Base-by-base conservation (phyloP, 140 eudicot species). In the Stevia rebaudiana region DNA sequence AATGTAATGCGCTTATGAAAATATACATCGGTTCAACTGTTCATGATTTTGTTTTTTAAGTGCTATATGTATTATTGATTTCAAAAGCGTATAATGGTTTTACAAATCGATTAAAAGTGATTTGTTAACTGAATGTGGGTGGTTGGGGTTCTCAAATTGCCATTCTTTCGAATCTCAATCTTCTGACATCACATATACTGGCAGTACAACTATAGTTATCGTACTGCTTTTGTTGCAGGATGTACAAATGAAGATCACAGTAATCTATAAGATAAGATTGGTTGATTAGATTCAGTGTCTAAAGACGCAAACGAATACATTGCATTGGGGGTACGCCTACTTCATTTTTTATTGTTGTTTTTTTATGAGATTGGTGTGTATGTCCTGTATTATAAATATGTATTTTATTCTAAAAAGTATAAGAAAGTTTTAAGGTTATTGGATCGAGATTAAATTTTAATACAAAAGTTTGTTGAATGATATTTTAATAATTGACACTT, bases 121-220 rank as follows among this genome's bases (percentile, higher is more conserved):
- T 59, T 47, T 37, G 44, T 21, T 61, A 35, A 60, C 15, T 36
- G 51, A 70, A 48, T 35, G 69, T 8, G 5, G 67, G 55, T 35
- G 62, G 64, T 71, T 61, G 76, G 76, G 69, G 62, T 61, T 69
- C 76, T 71, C 69, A 71, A 71, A 71, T 23, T 31, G 58, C 76
- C 76, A 61, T 46, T 48, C 44, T 71, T 46, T 18, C 43, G 54
- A 59, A 70, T 48, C 53, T 60, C 61, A 28, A 55, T 70, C 76
- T 48, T 48, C 76, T 70, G 75, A 70, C 76, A 47, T 33, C 12
- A 70, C 25, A 55, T 37, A 53, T 28, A 6, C 17, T 24, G 46
- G 40, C 68, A 60, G 53, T 23, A 60, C 69, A 70, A 61, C 16
- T 37, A 61, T 70, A 36, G 61, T 61, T 47, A 61, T 17, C 19